Conservation (phyloP, 371 early-diverging fungal genomes). For the Sporodiniella umbellata region DNA sequence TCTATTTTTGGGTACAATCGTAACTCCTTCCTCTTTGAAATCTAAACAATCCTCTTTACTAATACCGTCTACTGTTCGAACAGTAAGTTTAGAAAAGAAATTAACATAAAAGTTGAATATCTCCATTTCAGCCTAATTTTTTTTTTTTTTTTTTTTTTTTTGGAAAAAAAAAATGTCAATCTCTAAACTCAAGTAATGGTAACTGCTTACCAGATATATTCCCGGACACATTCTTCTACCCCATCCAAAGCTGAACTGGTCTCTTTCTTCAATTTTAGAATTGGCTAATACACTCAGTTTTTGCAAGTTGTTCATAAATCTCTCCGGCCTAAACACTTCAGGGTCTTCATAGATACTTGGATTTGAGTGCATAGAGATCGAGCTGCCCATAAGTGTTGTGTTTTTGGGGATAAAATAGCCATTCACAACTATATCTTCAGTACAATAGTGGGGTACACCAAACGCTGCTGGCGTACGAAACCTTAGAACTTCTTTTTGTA, state of each 20-base stretch:
- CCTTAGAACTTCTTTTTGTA: slow-evolving; percentile 13
- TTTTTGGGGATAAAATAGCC: slow-evolving; percentile 11
- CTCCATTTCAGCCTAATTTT: slow-evolving; percentile 13
- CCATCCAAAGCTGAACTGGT: slow-evolving; percentile 21
- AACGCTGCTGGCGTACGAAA: slow-evolving; percentile 5
- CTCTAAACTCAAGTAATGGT: background rate
- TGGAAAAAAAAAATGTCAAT: no score
- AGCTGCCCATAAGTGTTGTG: slow-evolving; percentile 5
- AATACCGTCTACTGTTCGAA: no score
- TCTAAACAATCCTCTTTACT: no score
- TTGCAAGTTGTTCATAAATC: slow-evolving; percentile 10
- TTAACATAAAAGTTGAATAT: slow-evolving; percentile 8
- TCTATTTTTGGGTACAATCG: no score
- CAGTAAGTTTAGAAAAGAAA: slow-evolving; percentile 3
- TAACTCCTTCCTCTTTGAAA: no score
- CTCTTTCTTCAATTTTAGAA: slow-evolving; percentile 9
- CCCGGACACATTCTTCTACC: slow-evolving; percentile 22
- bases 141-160: no score
- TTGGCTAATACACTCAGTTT: slow-evolving; percentile 11
- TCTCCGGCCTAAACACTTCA: slow-evolving; percentile 11
- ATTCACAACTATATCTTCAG: slow-evolving; percentile 9
- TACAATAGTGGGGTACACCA: slow-evolving; percentile 9
- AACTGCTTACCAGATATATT: slow-evolving; percentile 5
- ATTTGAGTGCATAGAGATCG: slow-evolving; percentile 13
- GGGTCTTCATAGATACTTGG: slow-evolving; percentile 6